Base-by-base conservation (phyloP, 768 basidiomycete species). In the Kwoniella bestiolae region DNA sequence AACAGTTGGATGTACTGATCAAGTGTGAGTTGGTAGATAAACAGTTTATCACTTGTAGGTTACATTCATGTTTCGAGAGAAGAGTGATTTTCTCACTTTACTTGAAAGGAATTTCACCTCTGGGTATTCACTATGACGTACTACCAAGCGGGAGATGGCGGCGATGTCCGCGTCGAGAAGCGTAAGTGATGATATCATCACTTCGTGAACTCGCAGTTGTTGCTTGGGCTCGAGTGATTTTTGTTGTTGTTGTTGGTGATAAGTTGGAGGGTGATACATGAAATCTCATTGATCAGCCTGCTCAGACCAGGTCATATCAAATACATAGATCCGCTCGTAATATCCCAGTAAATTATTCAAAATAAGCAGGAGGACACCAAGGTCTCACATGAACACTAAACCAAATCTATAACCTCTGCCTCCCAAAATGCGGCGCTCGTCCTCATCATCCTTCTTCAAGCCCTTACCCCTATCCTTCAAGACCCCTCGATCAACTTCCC, bases 371-470 rank as follows among this genome's bases (percentile, higher is more conserved):
- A n/a, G n/a, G n/a, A n/a, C n/a, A n/a, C n/a, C n/a, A n/a, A n/a
- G n/a, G n/a, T n/a, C n/a, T n/a, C n/a, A 38, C 16, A 8, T 38
- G 7, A 38, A 12, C 38, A 16, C 12, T 41, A 41, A 41, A 18
- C 12, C 18, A 41, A 3, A 41, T 16, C 38, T 41, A 3, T 8
- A 2, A 41, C 18, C 38, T 14, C 12, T 41, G 38, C 16, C 44
- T 25, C 21, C 44, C 60, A 52, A 28, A 18, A 55, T 55, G 52
- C 23, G 32, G n/a, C 52, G 58, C n/a, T 60, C 58, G 38, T 32
- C 45, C 46, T 60, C 58, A n/a, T 49, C 58, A 7, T 29, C 58
- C 18, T 32, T 60, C 28, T 60, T 60, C 32, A 60, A 34, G 21
- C 29, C 58, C n/a, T n/a, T n/a, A n/a, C n/a, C n/a, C n/a, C n/a